These are phyloP conservation scores for Cajanus cajan DNA, from an alignment of 306 rosid genomes.

Conservation along the genomic window DNA sequence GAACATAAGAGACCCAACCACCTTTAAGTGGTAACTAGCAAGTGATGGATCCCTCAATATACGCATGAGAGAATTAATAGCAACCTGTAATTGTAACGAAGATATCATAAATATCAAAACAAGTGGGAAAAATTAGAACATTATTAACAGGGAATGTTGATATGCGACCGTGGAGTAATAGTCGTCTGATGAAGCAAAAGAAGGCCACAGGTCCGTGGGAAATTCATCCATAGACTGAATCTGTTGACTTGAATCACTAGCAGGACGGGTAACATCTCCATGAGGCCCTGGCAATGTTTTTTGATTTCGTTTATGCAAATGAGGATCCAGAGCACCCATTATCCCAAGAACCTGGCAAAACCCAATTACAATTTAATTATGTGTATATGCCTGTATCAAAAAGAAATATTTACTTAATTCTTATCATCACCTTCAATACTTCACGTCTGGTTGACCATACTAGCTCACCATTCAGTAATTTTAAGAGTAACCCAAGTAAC, in stretches of 20 bases:
- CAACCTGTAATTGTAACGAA: constrained; percentile 61
- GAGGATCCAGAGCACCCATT: constrained; percentile 99
- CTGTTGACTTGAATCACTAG: constrained; percentile 89
- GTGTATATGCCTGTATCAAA: background rate
- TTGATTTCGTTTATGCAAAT: constrained; percentile 82
- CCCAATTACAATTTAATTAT: constrained; percentile 27
- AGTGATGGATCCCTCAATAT: constrained; percentile 97
- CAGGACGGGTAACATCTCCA: constrained; percentile 77
- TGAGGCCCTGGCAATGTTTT: constrained; percentile 76
- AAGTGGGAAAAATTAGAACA: constrained; percentile 14
- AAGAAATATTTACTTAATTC: constrained; percentile 25
- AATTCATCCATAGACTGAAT: constrained; percentile 86
- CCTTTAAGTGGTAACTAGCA: constrained; percentile 86
- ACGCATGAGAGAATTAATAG: constrained; percentile 95
- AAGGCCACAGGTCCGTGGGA: constrained; percentile 89
- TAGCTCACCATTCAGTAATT: constrained; percentile 88
- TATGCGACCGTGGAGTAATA: constrained; percentile 81
- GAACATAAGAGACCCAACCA: constrained; percentile 96
- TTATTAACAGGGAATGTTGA: constrained; percentile 11
- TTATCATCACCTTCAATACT: constrained; percentile 76
- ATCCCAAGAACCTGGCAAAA: constrained; percentile 85
- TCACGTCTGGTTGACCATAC: constrained; percentile 99
- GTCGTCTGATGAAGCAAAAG: constrained; percentile 96
- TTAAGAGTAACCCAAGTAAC: constrained; percentile 84
- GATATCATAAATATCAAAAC: background rate